Evolutionary conservation across 768 basidiomycete species (phyloP).

Genomic region (Boletus vinaceobasis): DNA sequence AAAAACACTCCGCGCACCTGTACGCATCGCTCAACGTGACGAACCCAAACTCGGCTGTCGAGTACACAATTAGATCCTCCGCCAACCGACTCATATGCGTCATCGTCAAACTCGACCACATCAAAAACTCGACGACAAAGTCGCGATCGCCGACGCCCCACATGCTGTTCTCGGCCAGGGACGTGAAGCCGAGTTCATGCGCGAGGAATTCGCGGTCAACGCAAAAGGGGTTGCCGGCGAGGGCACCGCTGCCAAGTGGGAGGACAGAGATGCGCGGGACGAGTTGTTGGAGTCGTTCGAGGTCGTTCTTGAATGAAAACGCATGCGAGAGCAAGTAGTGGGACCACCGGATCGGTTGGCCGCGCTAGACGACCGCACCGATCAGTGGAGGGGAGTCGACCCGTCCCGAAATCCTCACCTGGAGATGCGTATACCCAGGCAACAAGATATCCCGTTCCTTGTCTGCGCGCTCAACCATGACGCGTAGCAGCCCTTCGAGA

Average conservation of each 20-base stretch:
- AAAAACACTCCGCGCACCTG: constrained; percentile 50
- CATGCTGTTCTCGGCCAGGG: constrained; percentile 92
- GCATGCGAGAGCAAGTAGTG: constrained; percentile 95
- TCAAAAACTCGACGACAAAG: constrained; percentile 95
- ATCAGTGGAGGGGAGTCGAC: not conserved
- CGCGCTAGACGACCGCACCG: constrained; percentile 57
- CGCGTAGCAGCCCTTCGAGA: constrained; percentile 75
- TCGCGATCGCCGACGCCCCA: constrained; percentile 97
- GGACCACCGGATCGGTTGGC: constrained; percentile 98
- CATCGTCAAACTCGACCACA: constrained; percentile 93
- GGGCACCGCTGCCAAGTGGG: constrained; percentile 89
- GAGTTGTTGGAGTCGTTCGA: constrained; percentile 79
- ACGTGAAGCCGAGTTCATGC: constrained; percentile 82
- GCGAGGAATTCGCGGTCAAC: constrained; percentile 93
- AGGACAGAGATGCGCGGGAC: constrained; percentile 89
- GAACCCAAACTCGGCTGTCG: constrained; percentile 96
- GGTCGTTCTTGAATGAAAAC: constrained; percentile 87
- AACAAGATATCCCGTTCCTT: constrained; percentile 87
- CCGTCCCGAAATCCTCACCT: constrained; percentile 46
- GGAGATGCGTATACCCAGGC: constrained; percentile 97
- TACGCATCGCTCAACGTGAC: constrained; percentile 96
- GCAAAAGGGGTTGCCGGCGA: constrained; percentile 94
- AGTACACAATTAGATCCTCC: constrained; percentile 96
- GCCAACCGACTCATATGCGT: constrained; percentile 92
- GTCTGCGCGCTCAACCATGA: constrained; percentile 91